Evolutionary conservation across 2,329 filamentous ascomycete species (phyloP).

Genomic region (Fulvia fulva): DNA sequence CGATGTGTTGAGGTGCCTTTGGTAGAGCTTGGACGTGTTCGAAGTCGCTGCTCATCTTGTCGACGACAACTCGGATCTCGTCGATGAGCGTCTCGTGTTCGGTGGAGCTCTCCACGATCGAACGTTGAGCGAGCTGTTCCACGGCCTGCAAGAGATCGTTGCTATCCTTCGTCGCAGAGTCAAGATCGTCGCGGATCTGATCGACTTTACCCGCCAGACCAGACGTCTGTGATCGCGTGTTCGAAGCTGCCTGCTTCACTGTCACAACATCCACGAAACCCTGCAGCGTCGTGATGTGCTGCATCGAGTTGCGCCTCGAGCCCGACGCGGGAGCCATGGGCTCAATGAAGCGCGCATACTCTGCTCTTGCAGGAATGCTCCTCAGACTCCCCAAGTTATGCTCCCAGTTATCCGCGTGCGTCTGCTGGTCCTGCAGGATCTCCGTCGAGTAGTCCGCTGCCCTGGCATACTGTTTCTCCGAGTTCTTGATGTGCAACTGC

Average conservation of each 20-base stretch:
- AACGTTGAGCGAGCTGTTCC: conserved; percentile 38
- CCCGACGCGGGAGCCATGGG: conserved; percentile 17
- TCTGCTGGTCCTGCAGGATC: conserved; percentile 63
- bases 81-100: conserved; percentile 68
- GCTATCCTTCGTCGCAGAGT: conserved; percentile 40
- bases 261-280: conserved; percentile 73
- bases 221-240: conserved; percentile 60
- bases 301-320: conserved; percentile 32
- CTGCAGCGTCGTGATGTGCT: conserved; percentile 58
- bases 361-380: conserved; percentile 59
- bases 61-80: conserved; percentile 80
- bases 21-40: conserved; percentile 69
- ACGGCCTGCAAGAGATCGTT: conserved; percentile 44
- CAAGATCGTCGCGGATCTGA: conserved; percentile 40
- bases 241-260: conserved; percentile 66
- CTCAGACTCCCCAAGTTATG: conserved; percentile 62
- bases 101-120: conserved; percentile 31
- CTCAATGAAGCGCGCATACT: conserved; percentile 54
- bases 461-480: conserved; percentile 69
- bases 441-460: conserved; percentile 67
- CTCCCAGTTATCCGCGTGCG: conserved; percentile 64
- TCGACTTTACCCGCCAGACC: conserved; percentile 57
- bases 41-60: conserved; percentile 83
- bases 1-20: conserved; percentile 60
- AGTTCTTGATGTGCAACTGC: conserved; percentile 66